Conservation (phyloP, 768 basidiomycete species). For the Steccherinum ochraceum region DNA sequence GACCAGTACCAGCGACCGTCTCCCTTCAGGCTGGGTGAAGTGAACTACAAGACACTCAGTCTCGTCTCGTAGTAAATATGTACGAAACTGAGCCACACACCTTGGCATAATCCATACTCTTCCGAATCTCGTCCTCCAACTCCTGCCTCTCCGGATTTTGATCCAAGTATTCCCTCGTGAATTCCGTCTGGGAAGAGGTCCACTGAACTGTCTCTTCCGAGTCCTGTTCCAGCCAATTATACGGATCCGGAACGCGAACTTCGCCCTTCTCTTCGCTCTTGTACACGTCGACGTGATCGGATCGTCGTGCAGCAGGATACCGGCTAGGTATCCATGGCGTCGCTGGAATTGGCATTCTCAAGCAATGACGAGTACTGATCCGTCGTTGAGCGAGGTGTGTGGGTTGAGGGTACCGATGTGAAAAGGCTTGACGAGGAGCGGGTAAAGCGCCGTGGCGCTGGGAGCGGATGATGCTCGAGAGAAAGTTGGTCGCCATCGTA, state of each 20-base stretch:
- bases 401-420: too few species aligned
- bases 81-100: slow-evolving; percentile 21
- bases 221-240: slow-evolving; percentile 67
- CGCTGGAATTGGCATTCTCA: slow-evolving; percentile 3
- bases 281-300: slow-evolving; percentile 63
- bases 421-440: too few species aligned
- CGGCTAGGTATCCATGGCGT: slow-evolving; percentile 47
- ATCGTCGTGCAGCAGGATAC: slow-evolving; percentile 63
- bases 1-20: slow-evolving; percentile 80
- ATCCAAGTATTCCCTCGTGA: slow-evolving; percentile 55
- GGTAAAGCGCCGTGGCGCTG: too few species aligned
- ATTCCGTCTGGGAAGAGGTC: slow-evolving; percentile 53
- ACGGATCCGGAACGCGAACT: slow-evolving; percentile 64
- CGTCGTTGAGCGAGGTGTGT: too few species aligned
- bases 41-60: slow-evolving; percentile 39
- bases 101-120: slow-evolving; percentile 47
- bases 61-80: neutral
- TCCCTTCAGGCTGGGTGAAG: slow-evolving; percentile 50
- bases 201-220: slow-evolving; percentile 59
- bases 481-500: too few species aligned
- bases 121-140: slow-evolving; percentile 53
- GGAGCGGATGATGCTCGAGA: too few species aligned
- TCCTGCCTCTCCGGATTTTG: slow-evolving; percentile 50
- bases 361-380: neutral
- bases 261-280: slow-evolving; percentile 54